Evolutionary conservation across 345 rosid species (phyloP).

Genomic region (Sapria himalayana): DNA sequence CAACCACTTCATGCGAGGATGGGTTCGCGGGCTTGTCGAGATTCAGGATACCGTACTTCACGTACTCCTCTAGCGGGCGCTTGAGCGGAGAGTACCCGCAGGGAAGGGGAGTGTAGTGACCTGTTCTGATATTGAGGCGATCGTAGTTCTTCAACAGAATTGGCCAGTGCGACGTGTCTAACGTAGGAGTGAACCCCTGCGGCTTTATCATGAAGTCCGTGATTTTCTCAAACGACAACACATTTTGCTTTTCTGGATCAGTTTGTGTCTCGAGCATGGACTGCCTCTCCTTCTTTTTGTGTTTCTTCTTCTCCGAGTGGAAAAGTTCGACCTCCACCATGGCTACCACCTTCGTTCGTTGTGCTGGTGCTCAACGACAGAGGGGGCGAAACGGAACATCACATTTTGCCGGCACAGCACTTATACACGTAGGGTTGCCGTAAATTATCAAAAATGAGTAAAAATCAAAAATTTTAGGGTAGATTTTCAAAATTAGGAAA

Average conservation of each 20-base stretch:
- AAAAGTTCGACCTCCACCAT: constrained; percentile 50
- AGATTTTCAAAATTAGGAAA: too few species aligned
- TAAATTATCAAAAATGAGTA: too few species aligned
- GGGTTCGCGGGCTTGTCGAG: constrained; percentile 95
- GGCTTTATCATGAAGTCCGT: constrained; percentile 75
- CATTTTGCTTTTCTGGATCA: constrained; percentile 5
- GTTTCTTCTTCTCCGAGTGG: constrained; percentile 48
- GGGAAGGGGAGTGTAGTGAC: constrained; percentile 89
- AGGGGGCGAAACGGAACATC: too few species aligned
- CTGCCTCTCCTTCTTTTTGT: constrained; percentile 16
- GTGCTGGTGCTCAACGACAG: too few species aligned
- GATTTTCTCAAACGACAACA: too few species aligned
- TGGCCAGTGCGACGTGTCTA: constrained; percentile 87
- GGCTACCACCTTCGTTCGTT: too few species aligned
- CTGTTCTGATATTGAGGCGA: constrained; percentile 83
- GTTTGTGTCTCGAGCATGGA: constrained; percentile 3
- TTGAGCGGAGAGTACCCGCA: constrained; percentile 75
- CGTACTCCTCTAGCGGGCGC: constrained; percentile 62
- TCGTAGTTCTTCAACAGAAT: constrained; percentile 79
- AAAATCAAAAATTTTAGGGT: too few species aligned
- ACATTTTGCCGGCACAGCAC: too few species aligned
- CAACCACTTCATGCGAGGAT: constrained; percentile 92
- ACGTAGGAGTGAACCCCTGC: constrained; percentile 45
- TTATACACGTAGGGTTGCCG: too few species aligned
- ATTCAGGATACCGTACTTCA: constrained; percentile 67